Evolutionary conservation across 805 yeast genomes (phyloP).

Genomic region (Lachancea cidri): DNA sequence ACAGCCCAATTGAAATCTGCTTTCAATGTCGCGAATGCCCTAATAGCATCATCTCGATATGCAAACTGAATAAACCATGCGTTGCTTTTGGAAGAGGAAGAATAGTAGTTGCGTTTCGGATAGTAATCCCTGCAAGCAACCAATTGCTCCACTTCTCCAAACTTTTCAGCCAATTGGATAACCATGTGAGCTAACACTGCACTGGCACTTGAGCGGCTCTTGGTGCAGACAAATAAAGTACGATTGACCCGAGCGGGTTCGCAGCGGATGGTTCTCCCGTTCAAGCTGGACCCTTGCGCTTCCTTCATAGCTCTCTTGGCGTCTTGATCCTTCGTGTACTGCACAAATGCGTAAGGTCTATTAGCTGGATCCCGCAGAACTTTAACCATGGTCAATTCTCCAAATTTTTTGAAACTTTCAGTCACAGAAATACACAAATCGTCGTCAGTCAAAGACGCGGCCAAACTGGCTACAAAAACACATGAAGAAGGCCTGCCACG

Average conservation of each 20-base stretch:
- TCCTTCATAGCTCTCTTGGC: slow-evolving; percentile 60
- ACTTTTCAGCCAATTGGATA: slow-evolving; percentile 39
- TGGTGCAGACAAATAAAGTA: slow-evolving; percentile 57
- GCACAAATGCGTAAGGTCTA: slow-evolving; percentile 92
- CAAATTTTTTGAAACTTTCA: slow-evolving; percentile 65
- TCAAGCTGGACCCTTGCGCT: slow-evolving; percentile 64
- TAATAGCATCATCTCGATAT: slow-evolving; percentile 81
- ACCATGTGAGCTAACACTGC: slow-evolving; percentile 33
- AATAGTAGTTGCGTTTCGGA: slow-evolving; percentile 15
- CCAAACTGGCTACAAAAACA: slow-evolving; percentile 80
- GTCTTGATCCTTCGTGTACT: slow-evolving; percentile 65
- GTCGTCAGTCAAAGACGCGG: slow-evolving; percentile 62
- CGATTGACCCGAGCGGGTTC: slow-evolving; percentile 91
- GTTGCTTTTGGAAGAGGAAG: slow-evolving; percentile 24
- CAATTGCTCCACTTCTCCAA: slow-evolving; percentile 74
- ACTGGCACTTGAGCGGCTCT: slow-evolving; percentile 1
- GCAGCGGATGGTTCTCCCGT: slow-evolving; percentile 77
- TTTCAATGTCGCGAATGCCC: slow-evolving; percentile 70
- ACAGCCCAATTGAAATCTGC: slow-evolving; percentile 51
- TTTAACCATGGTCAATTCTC: slow-evolving; percentile 65
- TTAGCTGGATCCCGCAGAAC: slow-evolving; percentile 76
- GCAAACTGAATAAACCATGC: slow-evolving; percentile 77
- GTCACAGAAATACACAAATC: slow-evolving; percentile 65
- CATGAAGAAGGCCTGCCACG: slow-evolving; percentile 78
- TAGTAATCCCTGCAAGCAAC: slow-evolving; percentile 37